Conservation (phyloP, 495 filamentous ascomycete species). For the Talaromyces wortmannii region DNA sequence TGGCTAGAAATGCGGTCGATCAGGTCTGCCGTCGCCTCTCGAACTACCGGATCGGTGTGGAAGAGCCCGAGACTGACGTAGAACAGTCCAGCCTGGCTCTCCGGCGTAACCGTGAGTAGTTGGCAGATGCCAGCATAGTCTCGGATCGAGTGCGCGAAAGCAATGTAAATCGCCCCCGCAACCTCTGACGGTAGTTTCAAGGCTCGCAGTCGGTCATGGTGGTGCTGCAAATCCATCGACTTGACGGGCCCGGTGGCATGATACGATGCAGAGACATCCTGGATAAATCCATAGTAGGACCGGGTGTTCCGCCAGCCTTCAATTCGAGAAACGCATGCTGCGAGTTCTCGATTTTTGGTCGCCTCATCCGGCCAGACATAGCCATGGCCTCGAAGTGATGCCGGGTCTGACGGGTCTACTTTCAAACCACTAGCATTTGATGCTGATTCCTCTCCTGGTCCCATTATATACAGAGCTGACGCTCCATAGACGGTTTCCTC, state of each 20-base stretch:
- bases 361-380: slow-evolving; percentile 89
- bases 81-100: slow-evolving; percentile 84
- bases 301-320: slow-evolving; percentile 94
- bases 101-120: slow-evolving; percentile 77
- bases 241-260: slow-evolving; percentile 65
- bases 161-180: slow-evolving; percentile 71
- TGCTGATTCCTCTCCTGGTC: slow-evolving; percentile 40
- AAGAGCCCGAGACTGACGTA: slow-evolving; percentile 91
- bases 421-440: slow-evolving; percentile 40
- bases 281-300: slow-evolving; percentile 91
- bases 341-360: slow-evolving; percentile 75
- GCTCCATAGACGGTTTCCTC: slow-evolving; percentile 93
- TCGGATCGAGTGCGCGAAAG: slow-evolving; percentile 66
- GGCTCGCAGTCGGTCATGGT: slow-evolving; percentile 81
- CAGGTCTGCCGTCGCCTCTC: slow-evolving; percentile 69
- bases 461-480: slow-evolving; percentile 82
- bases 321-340: slow-evolving; percentile 82
- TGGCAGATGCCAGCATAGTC: slow-evolving; percentile 87
- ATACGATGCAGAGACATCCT: slow-evolving; percentile 56
- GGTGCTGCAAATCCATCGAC: slow-evolving; percentile 78
- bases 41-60: slow-evolving; percentile 74
- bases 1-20: slow-evolving; percentile 78
- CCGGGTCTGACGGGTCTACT: slow-evolving; percentile 44
- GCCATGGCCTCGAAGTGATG: slow-evolving; percentile 70
- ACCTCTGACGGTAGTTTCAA: slow-evolving; percentile 66